Percentiles rank a stretch among this genome's conserved stretches.
These are phyloP conservation scores for Boletellus ananas DNA, from an alignment of 768 basidiomycete species.

Conservation along the genomic window DNA sequence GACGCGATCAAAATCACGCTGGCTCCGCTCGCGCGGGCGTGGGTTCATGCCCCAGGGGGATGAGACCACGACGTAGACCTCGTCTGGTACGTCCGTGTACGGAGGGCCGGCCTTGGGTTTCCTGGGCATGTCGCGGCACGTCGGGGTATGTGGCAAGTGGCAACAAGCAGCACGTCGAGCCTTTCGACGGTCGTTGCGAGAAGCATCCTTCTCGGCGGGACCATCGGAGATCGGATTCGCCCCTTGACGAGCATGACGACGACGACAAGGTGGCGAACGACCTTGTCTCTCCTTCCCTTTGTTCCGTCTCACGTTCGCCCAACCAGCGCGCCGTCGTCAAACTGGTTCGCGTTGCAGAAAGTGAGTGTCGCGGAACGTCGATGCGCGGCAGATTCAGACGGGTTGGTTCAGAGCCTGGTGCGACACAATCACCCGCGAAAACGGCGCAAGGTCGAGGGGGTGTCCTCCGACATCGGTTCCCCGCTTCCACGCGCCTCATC, in stretches of 20 bases:
- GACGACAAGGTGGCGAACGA: conserved; percentile 11
- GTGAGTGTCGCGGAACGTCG: conserved; percentile 28
- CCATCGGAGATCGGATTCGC: conserved; percentile 19
- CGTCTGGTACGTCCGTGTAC: conserved; percentile 19
- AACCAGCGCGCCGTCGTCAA: conserved; percentile 38
- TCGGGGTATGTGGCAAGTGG: conserved; percentile 2
- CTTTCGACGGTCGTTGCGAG: not conserved
- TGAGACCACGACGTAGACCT: conserved; percentile 23
- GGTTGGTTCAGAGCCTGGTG: not conserved
- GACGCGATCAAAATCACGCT: conserved; percentile 19
- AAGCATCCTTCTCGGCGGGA: not conserved
- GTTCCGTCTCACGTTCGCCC: conserved; percentile 3
- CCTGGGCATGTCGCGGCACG: conserved; percentile 13
- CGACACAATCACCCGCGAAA: conserved; percentile 14
- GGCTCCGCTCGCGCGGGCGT: conserved; percentile 3
- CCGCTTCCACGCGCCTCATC: conserved; percentile 5
- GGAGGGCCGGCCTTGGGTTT: conserved; percentile 26
- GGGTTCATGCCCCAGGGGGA: conserved; percentile 23
- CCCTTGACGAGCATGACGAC: conserved; percentile 2
- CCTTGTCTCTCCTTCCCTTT: not conserved
- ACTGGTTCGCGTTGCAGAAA: conserved; percentile 57
- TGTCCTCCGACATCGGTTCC: not conserved
- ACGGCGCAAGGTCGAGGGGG: conserved; percentile 15
- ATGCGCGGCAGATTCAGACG: not conserved
- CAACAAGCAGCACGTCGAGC: not conserved